These are phyloP conservation scores for Panaeolus papilionaceus DNA, from an alignment of 768 basidiomycete species.

Conservation along the genomic window DNA sequence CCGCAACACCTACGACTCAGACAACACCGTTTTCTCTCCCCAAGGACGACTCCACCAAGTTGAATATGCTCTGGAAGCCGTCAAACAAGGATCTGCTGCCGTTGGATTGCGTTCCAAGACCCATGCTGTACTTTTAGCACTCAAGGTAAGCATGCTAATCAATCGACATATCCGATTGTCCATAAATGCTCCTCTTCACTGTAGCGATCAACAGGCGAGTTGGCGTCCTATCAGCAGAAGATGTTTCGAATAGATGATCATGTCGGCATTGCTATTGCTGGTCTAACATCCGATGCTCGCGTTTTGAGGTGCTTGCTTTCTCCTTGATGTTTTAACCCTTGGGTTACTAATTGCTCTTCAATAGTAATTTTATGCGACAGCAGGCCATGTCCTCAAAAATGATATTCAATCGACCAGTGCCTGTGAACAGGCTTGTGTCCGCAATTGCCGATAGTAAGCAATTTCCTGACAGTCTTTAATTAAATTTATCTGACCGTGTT, in stretches of 20 bases:
- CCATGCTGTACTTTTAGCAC: conserved; percentile 88
- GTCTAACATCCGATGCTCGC: conserved; percentile 97
- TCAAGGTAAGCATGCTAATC: conserved; percentile 66
- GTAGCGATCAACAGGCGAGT: conserved; percentile 97
- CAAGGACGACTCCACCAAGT: conserved; percentile 98
- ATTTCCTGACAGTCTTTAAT: neutral
- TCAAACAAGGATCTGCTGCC: conserved; percentile 99
- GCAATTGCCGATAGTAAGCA: conserved; percentile 92
- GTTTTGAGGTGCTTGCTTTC: conserved; percentile 78
- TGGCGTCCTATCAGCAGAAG: conserved; percentile 99
- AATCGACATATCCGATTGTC: neutral
- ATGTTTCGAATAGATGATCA: conserved; percentile 99
- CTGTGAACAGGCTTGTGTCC: conserved; percentile 91
- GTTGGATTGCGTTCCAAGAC: conserved; percentile 96
- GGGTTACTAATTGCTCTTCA: conserved; percentile 16
- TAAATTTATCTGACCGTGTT: neutral
- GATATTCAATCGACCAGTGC: conserved; percentile 94
- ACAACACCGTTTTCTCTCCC: conserved; percentile 97
- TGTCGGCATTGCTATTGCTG: conserved; percentile 98
- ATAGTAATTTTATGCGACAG: conserved; percentile 98
- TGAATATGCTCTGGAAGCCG: conserved; percentile 98
- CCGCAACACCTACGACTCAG: conserved; percentile 97
- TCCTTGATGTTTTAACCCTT: neutral
- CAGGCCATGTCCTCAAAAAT: conserved; percentile 96
- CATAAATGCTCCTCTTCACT: conserved; percentile 16